Base-by-base conservation (phyloP, 176 grass and related monocot genomes). In the Miscanthus lutarioriparius region DNA sequence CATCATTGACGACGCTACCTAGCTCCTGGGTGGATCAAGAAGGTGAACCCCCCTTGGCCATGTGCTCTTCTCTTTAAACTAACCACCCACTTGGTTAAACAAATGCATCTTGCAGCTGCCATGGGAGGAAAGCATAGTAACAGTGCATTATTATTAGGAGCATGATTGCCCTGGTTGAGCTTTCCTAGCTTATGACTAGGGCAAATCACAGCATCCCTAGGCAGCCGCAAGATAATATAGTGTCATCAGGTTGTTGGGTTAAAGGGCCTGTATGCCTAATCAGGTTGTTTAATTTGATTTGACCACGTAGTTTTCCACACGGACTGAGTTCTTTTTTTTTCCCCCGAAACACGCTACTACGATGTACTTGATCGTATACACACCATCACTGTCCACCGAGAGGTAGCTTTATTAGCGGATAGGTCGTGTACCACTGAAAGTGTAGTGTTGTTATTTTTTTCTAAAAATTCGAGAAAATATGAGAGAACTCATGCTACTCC, bases 91-190 rank as follows among this genome's bases (percentile, higher is more conserved):
- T 79, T 86, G 9, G 20, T 23, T 23, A 37, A 73, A 47, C n/a
- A 45, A 73, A 27, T 58, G 22, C 83, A 86, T 45, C 44, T 14
- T 45, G 41, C 41, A 45, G 38, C 45, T 7, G 76, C 39, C 51
- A 35, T 72, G 40, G 70, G 70, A 26, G 0, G 30, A 17, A 14
- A 22, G 6, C 1, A 22, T 17, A 20, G 7, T 8, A 27, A 5
- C 39, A 2, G 53, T 19, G 53, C 19, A 58, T 58, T 58, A 61
- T 79, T 79, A 79, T 72, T 82, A 49, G 78, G 83, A 35, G 43
- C 41, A 90, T 86, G 72, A 90, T 90, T 86, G 72, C 72, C 30
- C n/a, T 62, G 8, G n/a, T 11, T 5, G 23, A 62, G 58, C 23
- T 25, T 62, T 62, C 58, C n/a, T 62, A 62, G n/a, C 58, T 25